phyloP scores from a whole-genome alignment of 1,284 basidiomycete species.

The Irpex lacteus region DNA sequence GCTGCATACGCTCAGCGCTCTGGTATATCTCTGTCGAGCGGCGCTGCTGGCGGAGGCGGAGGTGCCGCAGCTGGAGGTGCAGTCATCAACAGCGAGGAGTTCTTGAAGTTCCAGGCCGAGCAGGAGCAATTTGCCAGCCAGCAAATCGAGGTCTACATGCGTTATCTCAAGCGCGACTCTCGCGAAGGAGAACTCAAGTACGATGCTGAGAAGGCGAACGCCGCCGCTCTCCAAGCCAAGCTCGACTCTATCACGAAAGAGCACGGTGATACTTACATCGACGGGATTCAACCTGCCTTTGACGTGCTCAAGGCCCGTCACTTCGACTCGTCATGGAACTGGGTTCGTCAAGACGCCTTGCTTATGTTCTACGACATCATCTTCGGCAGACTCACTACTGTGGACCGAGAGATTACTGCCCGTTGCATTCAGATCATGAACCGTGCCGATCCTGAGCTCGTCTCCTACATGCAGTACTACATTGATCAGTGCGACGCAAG shows the following conservation, averaged over 20 bases:
- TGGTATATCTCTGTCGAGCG: conserved; percentile 80
- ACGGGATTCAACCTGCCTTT: conserved; percentile 93
- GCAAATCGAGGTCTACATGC: conserved; percentile 94
- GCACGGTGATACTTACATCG: conserved; percentile 91
- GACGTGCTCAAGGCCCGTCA: conserved; percentile 94
- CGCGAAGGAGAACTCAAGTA: conserved; percentile 88
- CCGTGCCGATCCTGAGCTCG: conserved; percentile 87
- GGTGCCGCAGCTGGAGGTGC: conserved; percentile 70
- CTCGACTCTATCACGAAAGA: conserved; percentile 88
- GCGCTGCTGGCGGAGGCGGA: conserved; percentile 59
- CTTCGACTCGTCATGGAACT: conserved; percentile 99
- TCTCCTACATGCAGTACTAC: conserved; percentile 95
- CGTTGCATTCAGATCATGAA: conserved; percentile 98
- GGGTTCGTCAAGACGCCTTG: conserved; percentile 95
- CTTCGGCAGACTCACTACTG: conserved; percentile 89
- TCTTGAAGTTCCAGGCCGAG: conserved; percentile 92
- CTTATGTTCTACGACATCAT: conserved; percentile 98
- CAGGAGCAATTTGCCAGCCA: conserved; percentile 92
- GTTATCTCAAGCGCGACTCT: conserved; percentile 92
- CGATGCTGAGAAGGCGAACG: conserved; percentile 80
- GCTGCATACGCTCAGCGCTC: conserved; percentile 83
- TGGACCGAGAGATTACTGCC: conserved; percentile 94
- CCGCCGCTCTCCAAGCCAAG: conserved; percentile 75
- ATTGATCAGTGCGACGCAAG: conserved; percentile 82
- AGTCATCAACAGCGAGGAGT: conserved; percentile 97